Evolutionary conservation across 257 asterid species (phyloP).

Genomic region (Solanum chilense): DNA sequence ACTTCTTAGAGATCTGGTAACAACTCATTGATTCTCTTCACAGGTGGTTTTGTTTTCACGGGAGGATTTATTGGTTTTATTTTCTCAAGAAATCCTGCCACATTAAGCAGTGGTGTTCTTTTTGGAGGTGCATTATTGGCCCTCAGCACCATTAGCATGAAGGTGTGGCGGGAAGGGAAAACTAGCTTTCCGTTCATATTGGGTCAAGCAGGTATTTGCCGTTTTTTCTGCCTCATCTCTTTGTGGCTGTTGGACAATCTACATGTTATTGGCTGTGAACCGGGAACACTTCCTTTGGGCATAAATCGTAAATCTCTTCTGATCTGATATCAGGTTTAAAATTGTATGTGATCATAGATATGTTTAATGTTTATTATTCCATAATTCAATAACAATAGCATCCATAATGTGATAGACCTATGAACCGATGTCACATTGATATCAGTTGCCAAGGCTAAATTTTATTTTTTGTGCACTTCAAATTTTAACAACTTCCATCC

Average conservation of each 20-base stretch:
- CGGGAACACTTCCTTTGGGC: not conserved
- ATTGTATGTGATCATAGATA: not conserved
- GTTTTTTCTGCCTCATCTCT: not conserved
- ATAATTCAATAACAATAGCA: not conserved
- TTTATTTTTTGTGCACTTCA: not conserved
- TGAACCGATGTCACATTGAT: not conserved
- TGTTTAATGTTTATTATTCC: not conserved
- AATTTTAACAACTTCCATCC: not conserved
- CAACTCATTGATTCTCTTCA: slow-evolving; percentile 4
- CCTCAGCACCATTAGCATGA: slow-evolving; percentile 72
- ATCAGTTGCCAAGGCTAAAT: not conserved
- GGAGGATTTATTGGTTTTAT: slow-evolving; percentile 73
- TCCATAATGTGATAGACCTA: not conserved
- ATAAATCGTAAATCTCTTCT: not conserved
- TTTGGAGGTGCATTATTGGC: slow-evolving; percentile 80
- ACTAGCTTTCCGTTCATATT: slow-evolving; percentile 83
- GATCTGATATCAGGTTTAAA: not conserved
- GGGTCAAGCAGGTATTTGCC: slow-evolving; percentile 78
- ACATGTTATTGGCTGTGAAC: not conserved
- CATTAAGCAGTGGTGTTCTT: slow-evolving; percentile 51
- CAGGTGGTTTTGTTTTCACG: slow-evolving; percentile 76
- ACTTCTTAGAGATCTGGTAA: not conserved
- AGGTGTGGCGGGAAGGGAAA: slow-evolving; percentile 88
- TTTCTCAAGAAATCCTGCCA: slow-evolving; percentile 56
- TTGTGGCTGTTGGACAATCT: not conserved